phyloP scores from a whole-genome alignment of 2,329 filamentous ascomycete species.

The Ambrosiella cleistominuta region DNA sequence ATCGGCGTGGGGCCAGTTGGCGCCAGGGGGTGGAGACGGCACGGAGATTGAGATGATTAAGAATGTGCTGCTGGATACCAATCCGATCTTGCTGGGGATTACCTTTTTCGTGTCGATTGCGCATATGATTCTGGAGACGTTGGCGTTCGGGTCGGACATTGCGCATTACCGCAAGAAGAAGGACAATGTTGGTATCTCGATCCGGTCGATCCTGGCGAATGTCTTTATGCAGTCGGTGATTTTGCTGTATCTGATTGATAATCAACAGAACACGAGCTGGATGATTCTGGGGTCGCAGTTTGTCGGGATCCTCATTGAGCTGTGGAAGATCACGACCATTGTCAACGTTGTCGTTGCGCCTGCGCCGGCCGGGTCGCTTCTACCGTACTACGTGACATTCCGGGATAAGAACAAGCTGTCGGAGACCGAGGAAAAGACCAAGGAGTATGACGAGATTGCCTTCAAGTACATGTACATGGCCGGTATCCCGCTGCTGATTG shows the following conservation, averaged over 20 bases:
- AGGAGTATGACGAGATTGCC: constrained; percentile 94
- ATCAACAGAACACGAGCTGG: constrained; percentile 95
- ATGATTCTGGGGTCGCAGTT: constrained; percentile 95
- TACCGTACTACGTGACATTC: constrained; percentile 69
- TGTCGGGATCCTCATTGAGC: constrained; percentile 51
- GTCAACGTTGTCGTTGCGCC: constrained; percentile 73
- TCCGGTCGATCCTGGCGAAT: constrained; percentile 89
- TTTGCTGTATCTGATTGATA: constrained; percentile 92
- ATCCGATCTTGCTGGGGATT: constrained; percentile 72
- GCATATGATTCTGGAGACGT: constrained; percentile 86
- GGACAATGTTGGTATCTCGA: constrained; percentile 90
- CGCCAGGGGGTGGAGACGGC: constrained; percentile 69
- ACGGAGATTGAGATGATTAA: constrained; percentile 96
- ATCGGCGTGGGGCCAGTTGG: constrained; percentile 53
- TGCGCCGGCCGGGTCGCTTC: constrained; percentile 45
- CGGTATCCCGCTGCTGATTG: constrained; percentile 72
- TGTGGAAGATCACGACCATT: constrained; percentile 93
- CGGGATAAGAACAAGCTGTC: constrained; percentile 95
- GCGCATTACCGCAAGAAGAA: constrained; percentile 99
- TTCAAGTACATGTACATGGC: constrained; percentile 94
- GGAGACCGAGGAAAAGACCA: constrained; percentile 91
- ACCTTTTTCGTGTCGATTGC: constrained; percentile 72
- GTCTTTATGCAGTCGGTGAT: constrained; percentile 95
- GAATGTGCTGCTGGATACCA: constrained; percentile 83
- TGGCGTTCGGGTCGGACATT: constrained; percentile 96